Percentiles rank a stretch among this genome's conserved stretches.
These are phyloP conservation scores for Iris macrosiphon DNA, from an alignment of 106 monocot genomes.

Conservation along the genomic window DNA sequence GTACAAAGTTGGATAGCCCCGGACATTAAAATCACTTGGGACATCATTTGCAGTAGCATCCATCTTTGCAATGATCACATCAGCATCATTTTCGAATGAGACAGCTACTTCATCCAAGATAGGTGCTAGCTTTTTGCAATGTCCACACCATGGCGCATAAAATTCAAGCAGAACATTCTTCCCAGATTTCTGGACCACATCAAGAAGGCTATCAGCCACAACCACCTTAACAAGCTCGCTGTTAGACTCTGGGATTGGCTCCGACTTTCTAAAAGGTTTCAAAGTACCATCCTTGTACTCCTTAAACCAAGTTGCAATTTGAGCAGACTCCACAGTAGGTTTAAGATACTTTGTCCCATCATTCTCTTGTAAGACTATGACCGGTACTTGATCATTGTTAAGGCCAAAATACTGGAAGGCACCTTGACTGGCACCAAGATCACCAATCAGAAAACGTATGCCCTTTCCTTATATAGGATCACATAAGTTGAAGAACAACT, in stretches of 20 bases:
- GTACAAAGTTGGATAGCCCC: slow-evolving; percentile 51
- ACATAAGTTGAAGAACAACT: no score
- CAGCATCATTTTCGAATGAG: slow-evolving; percentile 52
- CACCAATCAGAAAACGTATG: slow-evolving; percentile 70
- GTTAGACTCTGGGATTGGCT: slow-evolving; percentile 78
- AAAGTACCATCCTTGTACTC: slow-evolving; percentile 78
- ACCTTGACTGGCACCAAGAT: slow-evolving; percentile 45
- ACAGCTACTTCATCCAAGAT: slow-evolving; percentile 85
- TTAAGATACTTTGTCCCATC: slow-evolving; percentile 61
- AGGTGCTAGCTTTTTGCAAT: slow-evolving; percentile 82
- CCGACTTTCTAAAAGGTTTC: slow-evolving; percentile 58
- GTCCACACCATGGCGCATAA: slow-evolving; percentile 97
- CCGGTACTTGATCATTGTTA: slow-evolving; percentile 50
- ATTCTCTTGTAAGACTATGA: slow-evolving; percentile 47
- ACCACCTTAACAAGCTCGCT: slow-evolving; percentile 77
- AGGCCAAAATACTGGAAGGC: slow-evolving; percentile 82
- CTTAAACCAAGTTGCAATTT: slow-evolving; percentile 54
- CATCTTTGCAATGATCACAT: slow-evolving; percentile 90
- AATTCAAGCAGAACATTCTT: slow-evolving; percentile 91
- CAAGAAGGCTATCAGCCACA: slow-evolving; percentile 64
- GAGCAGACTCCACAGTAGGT: slow-evolving; percentile 42
- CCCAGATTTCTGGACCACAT: slow-evolving; percentile 57
- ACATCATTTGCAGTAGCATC: slow-evolving; percentile 65
- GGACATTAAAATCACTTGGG: slow-evolving; percentile 30
- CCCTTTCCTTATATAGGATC: slow-evolving; percentile 43